Conservation (phyloP, 2,329 filamentous ascomycete genomes). For the Metarhizium sp. region DNA sequence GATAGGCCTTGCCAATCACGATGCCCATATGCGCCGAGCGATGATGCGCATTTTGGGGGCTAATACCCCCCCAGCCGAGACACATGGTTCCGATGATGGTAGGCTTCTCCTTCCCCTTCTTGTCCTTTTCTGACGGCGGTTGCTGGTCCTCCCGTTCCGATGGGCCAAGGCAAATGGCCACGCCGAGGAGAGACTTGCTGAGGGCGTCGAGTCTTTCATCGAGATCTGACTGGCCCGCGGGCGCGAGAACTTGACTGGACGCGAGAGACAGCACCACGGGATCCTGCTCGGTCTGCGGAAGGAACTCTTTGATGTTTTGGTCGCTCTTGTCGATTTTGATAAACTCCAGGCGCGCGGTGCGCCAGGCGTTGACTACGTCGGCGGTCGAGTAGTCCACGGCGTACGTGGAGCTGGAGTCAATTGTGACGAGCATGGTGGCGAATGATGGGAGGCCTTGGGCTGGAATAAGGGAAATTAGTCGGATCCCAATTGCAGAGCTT, state of each 20-base stretch:
- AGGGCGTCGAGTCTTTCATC: constrained; percentile 5
- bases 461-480: not conserved
- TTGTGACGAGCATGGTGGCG: not conserved
- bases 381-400: constrained; percentile 2
- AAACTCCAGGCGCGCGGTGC: constrained; percentile 11
- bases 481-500: not conserved
- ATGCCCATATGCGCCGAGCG: constrained; percentile 22
- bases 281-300: constrained; percentile 9
- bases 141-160: not conserved
- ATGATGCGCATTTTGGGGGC: constrained; percentile 8
- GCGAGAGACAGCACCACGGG: constrained; percentile 8
- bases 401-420: not conserved
- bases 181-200: constrained; percentile 11
- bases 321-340: constrained; percentile 10
- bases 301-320: constrained; percentile 8
- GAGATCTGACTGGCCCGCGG: constrained; percentile 8
- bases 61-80: constrained; percentile 10
- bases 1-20: constrained; percentile 22
- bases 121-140: not conserved
- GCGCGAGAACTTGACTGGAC: constrained; percentile 5
- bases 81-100: constrained; percentile 13
- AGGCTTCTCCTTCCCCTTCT: constrained; percentile 3
- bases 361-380: constrained; percentile 7
- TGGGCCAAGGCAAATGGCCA: constrained; percentile 11
- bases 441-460: not conserved